A percentile compares a stretch with the other conserved stretches of the same genome.
These are phyloP conservation scores for Penicillium sp. DNA, from an alignment of 2,329 filamentous ascomycete genomes.

Conservation along the genomic window DNA sequence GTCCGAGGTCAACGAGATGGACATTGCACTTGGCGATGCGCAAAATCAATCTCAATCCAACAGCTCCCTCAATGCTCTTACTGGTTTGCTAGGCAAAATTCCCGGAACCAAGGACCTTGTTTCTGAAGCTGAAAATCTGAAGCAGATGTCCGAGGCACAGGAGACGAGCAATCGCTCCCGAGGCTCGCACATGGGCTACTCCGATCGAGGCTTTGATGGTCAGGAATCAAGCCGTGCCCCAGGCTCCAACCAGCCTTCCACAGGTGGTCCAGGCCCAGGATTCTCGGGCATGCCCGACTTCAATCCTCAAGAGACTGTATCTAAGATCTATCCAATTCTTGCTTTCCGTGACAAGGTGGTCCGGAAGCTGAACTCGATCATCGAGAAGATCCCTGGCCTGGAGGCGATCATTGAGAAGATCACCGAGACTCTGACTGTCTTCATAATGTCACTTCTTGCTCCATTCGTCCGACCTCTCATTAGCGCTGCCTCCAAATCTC, in stretches of 20 bases:
- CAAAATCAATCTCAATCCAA: constrained; percentile 49
- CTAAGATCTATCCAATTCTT: constrained; percentile 90
- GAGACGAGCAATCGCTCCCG: constrained; percentile 56
- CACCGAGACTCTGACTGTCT: constrained; percentile 86
- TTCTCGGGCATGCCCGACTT: constrained; percentile 76
- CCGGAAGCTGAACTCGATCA: constrained; percentile 74
- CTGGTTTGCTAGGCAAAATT: constrained; percentile 70
- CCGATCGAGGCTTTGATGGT: constrained; percentile 14
- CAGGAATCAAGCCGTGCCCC: constrained; percentile 34
- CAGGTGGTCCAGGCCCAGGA: constrained; percentile 45
- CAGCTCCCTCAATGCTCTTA: constrained; percentile 58
- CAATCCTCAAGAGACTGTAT: constrained; percentile 72
- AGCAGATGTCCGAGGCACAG: constrained; percentile 61
- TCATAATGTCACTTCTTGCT: constrained; percentile 84
- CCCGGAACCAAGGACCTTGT: constrained; percentile 70
- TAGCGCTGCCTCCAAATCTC: constrained; percentile 73
- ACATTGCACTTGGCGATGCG: constrained; percentile 69
- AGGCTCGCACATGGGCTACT: constrained; percentile 30
- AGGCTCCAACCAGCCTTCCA: constrained; percentile 44
- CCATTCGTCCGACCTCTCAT: constrained; percentile 93
- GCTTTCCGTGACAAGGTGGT: constrained; percentile 93
- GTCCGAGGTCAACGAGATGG: constrained; percentile 78
- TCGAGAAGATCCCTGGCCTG: constrained; percentile 88
- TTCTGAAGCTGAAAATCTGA: constrained; percentile 62
- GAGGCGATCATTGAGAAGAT: constrained; percentile 91